Evolutionary conservation across 1,284 basidiomycete genomes (phyloP), one percentile per base, ranked within the genome.

Genomic region (Malassezia arunalokei): DNA sequence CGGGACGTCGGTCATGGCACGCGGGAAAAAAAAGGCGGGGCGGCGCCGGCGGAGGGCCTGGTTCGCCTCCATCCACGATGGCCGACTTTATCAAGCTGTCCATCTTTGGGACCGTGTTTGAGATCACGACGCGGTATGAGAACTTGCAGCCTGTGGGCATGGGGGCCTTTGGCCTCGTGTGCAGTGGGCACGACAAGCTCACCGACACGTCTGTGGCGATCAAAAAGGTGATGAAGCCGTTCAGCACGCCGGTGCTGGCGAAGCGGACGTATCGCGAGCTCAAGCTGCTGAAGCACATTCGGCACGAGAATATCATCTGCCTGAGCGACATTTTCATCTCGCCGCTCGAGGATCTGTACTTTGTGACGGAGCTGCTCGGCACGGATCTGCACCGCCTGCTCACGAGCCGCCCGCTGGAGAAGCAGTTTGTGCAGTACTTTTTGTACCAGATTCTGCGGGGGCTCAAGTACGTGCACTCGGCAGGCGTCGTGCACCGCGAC

Each of bases 401-500:
- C 63, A 98, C 94, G 17, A 92, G 88, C 45, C 80, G 92, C 48
- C 92, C 92, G 24, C 79, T 99, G 62, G 92, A 99, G 78, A 98
- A 98, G 79, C 92, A 98, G 75, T 99, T 99, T 76, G 98, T 98
- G 58, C 92, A 98, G 74, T 98, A 99, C 76, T 98, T 98, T 79
- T 78, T 98, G 37, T 98, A 99, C 77, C 92, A 98, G 76, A 98
- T 98, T 63, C 81, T 98, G 55, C 86, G 94, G 43, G 94, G 94
- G 49, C 80, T 99, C 52, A 98, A 98, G 82, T 98, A 98, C 73
- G 94, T 98, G 14, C 94, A 99, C 77, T 98, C 92, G 20, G 92
- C 94, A 3, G 94, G 94, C 55, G 94, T 99, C 53, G 90, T 99
- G 41, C 94, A 99, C 77, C 84, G 94, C 54, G 94, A 99, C 76